Evolutionary conservation across 2,329 filamentous ascomycete genomes (phyloP).

Genomic region (Aspergillus proliferans): DNA sequence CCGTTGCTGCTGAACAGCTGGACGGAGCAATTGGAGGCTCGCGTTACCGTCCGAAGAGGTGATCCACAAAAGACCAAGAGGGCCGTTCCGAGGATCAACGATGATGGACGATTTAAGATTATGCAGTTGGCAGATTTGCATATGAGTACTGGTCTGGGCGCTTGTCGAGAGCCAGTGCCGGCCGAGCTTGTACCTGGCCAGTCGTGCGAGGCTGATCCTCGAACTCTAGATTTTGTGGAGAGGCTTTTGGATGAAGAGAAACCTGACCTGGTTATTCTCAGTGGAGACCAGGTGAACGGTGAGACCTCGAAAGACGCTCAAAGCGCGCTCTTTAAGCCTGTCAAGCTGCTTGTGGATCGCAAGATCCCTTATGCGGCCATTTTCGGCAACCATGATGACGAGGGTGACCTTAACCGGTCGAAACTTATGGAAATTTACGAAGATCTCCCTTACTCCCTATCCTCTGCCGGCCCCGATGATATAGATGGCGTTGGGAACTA

Average conservation of each 20-base stretch:
- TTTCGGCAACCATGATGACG: slow-evolving; percentile 96
- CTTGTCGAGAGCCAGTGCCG: slow-evolving; percentile 80
- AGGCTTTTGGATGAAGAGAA: slow-evolving; percentile 84
- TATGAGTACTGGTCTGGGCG: slow-evolving; percentile 79
- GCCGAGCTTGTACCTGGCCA: slow-evolving; percentile 60
- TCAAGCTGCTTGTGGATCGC: slow-evolving; percentile 73
- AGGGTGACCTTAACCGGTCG: slow-evolving; percentile 69
- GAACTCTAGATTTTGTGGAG: slow-evolving; percentile 83
- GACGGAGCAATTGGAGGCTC: slow-evolving; percentile 58
- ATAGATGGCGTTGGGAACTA: slow-evolving; percentile 94
- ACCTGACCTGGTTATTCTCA: slow-evolving; percentile 84
- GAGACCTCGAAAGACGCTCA: slow-evolving; percentile 87
- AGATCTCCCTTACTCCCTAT: slow-evolving; percentile 80
- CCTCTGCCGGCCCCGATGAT: slow-evolving; percentile 71
- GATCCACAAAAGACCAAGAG: slow-evolving; percentile 58
- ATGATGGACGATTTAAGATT: slow-evolving; percentile 94
- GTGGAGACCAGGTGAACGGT: slow-evolving; percentile 92
- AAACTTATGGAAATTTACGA: slow-evolving; percentile 82
- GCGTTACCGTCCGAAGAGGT: slow-evolving; percentile 73
- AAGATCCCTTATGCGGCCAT: slow-evolving; percentile 90
- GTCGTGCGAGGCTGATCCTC: slow-evolving; percentile 82
- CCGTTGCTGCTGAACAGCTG: slow-evolving; percentile 64
- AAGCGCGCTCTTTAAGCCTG: slow-evolving; percentile 89
- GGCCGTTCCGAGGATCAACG: slow-evolving; percentile 68
- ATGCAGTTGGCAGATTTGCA: slow-evolving; percentile 94